phyloP scores from a whole-genome alignment of 139 green algal species.

The Limnomonas spitsbergensis region DNA sequence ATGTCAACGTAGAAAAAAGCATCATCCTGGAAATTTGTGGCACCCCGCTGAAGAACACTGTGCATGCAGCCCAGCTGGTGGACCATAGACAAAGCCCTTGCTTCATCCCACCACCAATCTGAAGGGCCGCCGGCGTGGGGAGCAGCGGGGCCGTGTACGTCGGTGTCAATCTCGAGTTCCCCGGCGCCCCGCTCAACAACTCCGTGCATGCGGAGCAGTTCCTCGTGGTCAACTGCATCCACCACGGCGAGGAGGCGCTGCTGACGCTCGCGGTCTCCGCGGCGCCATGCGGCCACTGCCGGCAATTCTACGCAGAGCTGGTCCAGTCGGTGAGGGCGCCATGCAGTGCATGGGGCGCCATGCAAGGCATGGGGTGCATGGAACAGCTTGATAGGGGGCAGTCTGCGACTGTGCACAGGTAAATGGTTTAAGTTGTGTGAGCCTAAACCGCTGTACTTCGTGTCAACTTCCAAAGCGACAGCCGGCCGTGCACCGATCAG shows the following conservation, averaged over 20 bases:
- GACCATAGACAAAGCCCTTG: no score
- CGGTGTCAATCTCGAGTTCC: conserved; percentile 87
- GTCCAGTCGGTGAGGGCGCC: conserved; percentile 48
- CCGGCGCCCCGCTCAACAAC: conserved; percentile 65
- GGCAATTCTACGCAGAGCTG: conserved; percentile 82
- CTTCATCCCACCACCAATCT: no score
- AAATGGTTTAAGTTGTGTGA: no score
- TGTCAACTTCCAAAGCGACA: no score
- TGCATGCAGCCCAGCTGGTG: no score
- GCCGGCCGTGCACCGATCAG: no score
- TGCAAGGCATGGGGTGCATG: conserved; percentile 4
- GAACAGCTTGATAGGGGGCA: no score
- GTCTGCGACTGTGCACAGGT: no score
- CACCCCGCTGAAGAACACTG: no score
- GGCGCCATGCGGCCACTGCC: conserved; percentile 83
- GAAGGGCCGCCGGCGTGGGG: conserved; percentile 72
- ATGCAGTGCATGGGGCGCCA: neutral
- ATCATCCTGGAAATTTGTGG: no score
- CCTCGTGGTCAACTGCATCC: conserved; percentile 65
- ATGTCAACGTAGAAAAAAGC: no score
- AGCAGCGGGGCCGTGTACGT: conserved; percentile 73
- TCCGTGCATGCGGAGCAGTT: conserved; percentile 87
- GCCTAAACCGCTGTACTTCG: no score
- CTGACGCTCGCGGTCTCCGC: conserved; percentile 63
- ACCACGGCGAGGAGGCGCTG: conserved; percentile 57